A percentile compares a stretch with the other conserved stretches of the same genome.
phyloP scores from a whole-genome alignment of 805 yeast genomes.

The Ogataea minuta region DNA sequence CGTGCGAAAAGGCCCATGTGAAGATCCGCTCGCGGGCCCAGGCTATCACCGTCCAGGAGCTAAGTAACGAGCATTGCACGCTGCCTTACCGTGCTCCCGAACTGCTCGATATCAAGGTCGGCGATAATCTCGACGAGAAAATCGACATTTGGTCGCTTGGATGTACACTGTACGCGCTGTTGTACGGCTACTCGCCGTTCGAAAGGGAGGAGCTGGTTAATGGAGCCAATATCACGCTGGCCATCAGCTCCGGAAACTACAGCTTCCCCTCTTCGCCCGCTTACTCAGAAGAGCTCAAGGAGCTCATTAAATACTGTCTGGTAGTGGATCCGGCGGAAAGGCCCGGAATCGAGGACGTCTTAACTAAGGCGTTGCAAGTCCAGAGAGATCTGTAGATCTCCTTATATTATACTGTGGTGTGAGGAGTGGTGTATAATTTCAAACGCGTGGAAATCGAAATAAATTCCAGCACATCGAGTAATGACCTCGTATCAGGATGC shows the following conservation, averaged over 20 bases:
- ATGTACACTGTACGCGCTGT: conserved; percentile 71
- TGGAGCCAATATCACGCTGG: conserved; percentile 80
- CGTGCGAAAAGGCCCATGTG: conserved; percentile 63
- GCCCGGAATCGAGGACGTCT: conserved; percentile 61
- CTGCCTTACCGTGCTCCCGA: conserved; percentile 91
- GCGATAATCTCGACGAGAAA: conserved; percentile 62
- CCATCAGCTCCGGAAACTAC: conserved; percentile 68
- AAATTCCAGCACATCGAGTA: not conserved
- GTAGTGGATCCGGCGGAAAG: conserved; percentile 58
- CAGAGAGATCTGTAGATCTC: conserved; percentile 23
- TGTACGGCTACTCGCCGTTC: conserved; percentile 83
- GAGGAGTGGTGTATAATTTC: conserved; percentile 3
- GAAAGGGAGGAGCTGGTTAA: conserved; percentile 76
- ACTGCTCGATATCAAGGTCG: conserved; percentile 70
- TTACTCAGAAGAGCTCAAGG: conserved; percentile 56
- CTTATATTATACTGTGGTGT: not conserved
- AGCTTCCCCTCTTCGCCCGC: conserved; percentile 49
- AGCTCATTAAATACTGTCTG: conserved; percentile 59
- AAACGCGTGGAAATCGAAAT: conserved; percentile 1
- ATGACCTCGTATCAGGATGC: conserved; percentile 29
- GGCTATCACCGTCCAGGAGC: conserved; percentile 74
- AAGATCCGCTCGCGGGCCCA: conserved; percentile 57
- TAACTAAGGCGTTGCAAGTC: conserved; percentile 47
- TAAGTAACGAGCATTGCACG: conserved; percentile 82
- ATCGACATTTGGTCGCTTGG: conserved; percentile 94